Evolutionary conservation across 352 stramenopile genomes (phyloP), one percentile per base, ranked within the genome.

Genomic region (Globisporangium paddicum): DNA sequence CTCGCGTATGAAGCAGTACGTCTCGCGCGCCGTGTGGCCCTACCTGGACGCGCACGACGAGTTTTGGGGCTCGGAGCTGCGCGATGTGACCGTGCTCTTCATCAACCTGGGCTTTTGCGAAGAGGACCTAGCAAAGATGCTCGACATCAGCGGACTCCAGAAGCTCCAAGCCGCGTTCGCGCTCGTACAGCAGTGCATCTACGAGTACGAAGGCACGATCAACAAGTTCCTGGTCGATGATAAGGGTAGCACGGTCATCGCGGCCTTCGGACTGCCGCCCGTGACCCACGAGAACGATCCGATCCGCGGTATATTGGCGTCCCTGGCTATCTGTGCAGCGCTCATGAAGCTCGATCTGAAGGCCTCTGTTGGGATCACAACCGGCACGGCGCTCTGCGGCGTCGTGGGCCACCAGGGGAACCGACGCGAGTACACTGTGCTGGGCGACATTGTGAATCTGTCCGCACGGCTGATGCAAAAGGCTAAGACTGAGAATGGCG

Each of bases 221-320:
- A 98, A 98, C 75, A 98, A 98, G 70, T 98, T 98, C 55, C 74
- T 98, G n/a, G 89, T 98, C 19, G 93, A 98, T 56, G 93, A 98
- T 68, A 98, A 98, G 67, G 93, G 93, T 38, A 95, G 82, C 58
- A 98, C 93, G 1, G 84, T 97, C 9, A 95, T 98, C 58, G 93
- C 90, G n/a, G 90, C 93, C 2, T 98, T 96, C 58, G 92, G 91
- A 18, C 59, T 98, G 41, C 89, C 92, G 9, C 92, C 93, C 0
- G 84, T 96, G n/a, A 92, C 86, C 1, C 89, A 98, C 69, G 89
- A 96, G 55, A 96, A 98, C 61, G 93, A 98, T 42, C 75, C 87
- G 0, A 88, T 92, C 30, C 83, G 93, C 28, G 89, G 82, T 13
- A 96, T 98, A n/a, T 58, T 98, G 35, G 74, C 87, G 0, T 93